phyloP scores from a whole-genome alignment of 768 basidiomycete species.

The Phaeotremella fagi region DNA sequence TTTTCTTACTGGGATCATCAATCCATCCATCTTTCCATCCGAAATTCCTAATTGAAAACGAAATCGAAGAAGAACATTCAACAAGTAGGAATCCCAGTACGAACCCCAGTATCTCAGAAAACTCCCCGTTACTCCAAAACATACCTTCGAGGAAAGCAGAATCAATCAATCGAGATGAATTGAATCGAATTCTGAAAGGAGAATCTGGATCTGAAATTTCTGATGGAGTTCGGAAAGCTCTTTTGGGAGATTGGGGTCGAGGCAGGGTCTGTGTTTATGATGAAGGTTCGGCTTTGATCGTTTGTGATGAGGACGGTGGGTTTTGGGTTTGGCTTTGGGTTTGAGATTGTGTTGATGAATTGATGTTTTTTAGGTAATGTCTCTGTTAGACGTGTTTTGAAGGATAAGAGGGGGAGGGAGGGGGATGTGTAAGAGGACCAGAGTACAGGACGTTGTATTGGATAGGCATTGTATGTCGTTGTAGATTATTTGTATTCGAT shows the following conservation, averaged over 20 bases:
- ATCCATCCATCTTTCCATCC: conserved; percentile 20
- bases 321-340: too few species aligned
- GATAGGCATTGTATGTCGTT: too few species aligned
- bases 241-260: conserved; percentile 14
- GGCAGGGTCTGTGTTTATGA: conserved; percentile 14
- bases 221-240: conserved; percentile 7
- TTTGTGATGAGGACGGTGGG: conserved; percentile 24
- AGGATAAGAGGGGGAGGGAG: neutral
- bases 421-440: too few species aligned
- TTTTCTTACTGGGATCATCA: conserved; percentile 17
- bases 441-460: neutral
- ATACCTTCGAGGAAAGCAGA: conserved; percentile 11
- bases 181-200: conserved; percentile 13
- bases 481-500: neutral
- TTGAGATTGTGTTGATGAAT: too few species aligned
- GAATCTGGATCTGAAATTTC: neutral
- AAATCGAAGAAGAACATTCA: neutral
- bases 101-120: conserved; percentile 3
- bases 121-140: conserved; percentile 2
- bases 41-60: conserved; percentile 10
- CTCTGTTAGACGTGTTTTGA: neutral
- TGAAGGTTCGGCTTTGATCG: conserved; percentile 16
- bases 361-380: neutral
- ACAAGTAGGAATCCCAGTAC: too few species aligned
- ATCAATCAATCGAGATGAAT: conserved; percentile 7